phyloP scores from a whole-genome alignment of 2,329 filamentous ascomycete species.

The Teratosphaeriaceae sp. region DNA sequence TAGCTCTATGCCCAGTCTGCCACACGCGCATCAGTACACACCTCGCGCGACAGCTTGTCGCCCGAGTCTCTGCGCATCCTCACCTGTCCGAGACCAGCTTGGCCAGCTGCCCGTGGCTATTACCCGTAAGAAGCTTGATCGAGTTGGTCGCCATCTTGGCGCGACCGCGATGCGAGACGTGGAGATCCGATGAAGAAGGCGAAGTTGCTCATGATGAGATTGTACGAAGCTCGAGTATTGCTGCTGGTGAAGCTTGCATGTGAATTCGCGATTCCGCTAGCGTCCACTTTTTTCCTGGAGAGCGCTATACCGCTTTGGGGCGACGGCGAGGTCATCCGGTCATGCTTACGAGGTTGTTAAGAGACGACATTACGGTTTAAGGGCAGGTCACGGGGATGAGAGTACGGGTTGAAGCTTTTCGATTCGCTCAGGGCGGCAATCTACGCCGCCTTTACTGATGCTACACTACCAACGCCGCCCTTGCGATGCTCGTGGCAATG shows the following conservation, averaged over 20 bases:
- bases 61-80: slow-evolving; percentile 26
- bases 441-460: background rate
- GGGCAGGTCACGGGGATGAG: background rate
- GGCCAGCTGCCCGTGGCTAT: slow-evolving; percentile 66
- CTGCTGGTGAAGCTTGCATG: background rate
- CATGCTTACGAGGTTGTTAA: slow-evolving; percentile 1
- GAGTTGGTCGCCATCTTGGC: slow-evolving; percentile 60
- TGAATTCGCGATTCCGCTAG: background rate
- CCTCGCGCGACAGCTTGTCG: background rate
- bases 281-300: slow-evolving; percentile 3
- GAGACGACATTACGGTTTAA: background rate
- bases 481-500: slow-evolving; percentile 7
- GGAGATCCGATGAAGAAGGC: background rate
- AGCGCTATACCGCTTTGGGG: background rate
- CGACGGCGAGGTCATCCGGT: background rate
- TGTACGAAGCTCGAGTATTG: slow-evolving; percentile 53
- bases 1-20: slow-evolving; percentile 67
- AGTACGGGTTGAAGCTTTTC: too few species aligned
- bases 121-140: slow-evolving; percentile 68
- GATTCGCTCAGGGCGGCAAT: background rate
- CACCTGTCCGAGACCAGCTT: slow-evolving; percentile 63
- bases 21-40: slow-evolving; percentile 6
- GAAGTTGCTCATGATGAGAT: slow-evolving; percentile 6
- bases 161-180: slow-evolving; percentile 10
- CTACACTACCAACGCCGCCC: slow-evolving; percentile 2